Evolutionary conservation across 2,329 filamentous ascomycete genomes (phyloP), one percentile per base, ranked within the genome.

Genomic region (Mycosphaerella sp.): DNA sequence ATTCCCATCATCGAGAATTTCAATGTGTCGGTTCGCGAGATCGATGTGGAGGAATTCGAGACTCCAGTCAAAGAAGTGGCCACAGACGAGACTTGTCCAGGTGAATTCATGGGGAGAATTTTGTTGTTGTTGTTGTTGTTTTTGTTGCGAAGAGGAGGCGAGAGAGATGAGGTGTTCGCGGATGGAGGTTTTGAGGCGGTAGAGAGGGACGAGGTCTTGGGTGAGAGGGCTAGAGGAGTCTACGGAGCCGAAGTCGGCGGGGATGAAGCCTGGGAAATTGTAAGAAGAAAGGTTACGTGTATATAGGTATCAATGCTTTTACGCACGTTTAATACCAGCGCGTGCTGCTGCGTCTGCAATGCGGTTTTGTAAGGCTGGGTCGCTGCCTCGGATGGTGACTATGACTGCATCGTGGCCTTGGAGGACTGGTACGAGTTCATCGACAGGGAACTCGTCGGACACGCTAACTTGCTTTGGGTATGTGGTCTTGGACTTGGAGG

Each of bases 31-130:
- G 32, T 70, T 69, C 8, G 70, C 58, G 41, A 78, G 63, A 55
- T 81, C 73, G 56, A 83, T 74, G 38, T 79, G 80, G 1, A 82
- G 64, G 56, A 80, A 76, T 1, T 76, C 75, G 39, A 84, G 70
- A 11, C 76, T 75, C 79, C 77, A 81, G 62, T 86, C 83, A 64
- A 86, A 83, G 67, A 86, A 81, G 2, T 78, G 70, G 0, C 82
- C 80, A 7, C 72, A 78, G 3, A 81, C 76, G 11, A 86, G 65
- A 2, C 73, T 78, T 1, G 80, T 84, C 82, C 83, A 86, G 31
- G 72, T 76, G 58, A 86, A 77, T 0, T 61, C 67, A 17, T 17
- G 14, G 14, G 1, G 14, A 17, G 14, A 17, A 17, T 17, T 17
- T 17, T 17, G 14, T 17, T 17, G 14, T 17, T 17, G 14, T 17